Percentiles rank a stretch among this genome's conserved stretches.
Evolutionary conservation across 2,329 filamentous ascomycete species (phyloP).

Genomic region (Colletotrichum noveboracense): DNA sequence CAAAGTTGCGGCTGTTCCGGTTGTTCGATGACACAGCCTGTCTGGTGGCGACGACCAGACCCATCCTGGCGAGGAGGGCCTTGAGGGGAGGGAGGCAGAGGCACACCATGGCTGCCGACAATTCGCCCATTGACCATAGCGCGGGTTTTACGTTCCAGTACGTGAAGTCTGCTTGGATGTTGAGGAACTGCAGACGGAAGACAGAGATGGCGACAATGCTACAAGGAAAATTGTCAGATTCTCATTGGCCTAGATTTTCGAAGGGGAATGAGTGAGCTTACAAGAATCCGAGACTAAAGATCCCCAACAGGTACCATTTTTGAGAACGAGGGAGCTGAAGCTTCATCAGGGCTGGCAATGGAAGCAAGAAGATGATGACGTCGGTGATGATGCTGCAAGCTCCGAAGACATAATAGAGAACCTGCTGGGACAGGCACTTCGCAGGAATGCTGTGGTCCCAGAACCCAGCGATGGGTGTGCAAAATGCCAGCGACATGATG

Average conservation of each 20-base stretch:
- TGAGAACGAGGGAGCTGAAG: slow-evolving; percentile 27
- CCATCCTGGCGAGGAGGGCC: background rate
- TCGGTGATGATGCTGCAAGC: slow-evolving; percentile 30
- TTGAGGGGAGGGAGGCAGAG: slow-evolving; percentile 26
- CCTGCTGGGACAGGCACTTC: slow-evolving; percentile 23
- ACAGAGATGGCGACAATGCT: slow-evolving; percentile 29
- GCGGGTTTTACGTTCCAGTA: slow-evolving; percentile 27
- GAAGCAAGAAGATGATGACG: slow-evolving; percentile 29
- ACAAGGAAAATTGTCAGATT: background rate
- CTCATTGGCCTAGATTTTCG: background rate
- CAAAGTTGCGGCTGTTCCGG: background rate
- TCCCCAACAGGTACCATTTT: slow-evolving; percentile 27
- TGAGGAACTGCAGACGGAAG: slow-evolving; percentile 25
- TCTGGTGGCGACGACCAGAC: background rate
- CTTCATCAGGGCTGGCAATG: slow-evolving; percentile 28
- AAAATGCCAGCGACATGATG: slow-evolving; percentile 26
- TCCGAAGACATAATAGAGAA: slow-evolving; percentile 27
- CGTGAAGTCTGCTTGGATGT: slow-evolving; percentile 18
- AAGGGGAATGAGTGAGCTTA: slow-evolving; percentile 5
- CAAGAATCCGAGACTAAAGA: slow-evolving; percentile 34
- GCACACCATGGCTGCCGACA: slow-evolving; percentile 25
- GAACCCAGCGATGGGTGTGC: slow-evolving; percentile 28
- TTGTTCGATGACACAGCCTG: background rate
- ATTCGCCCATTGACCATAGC: slow-evolving; percentile 26
- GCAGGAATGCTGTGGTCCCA: slow-evolving; percentile 28